A percentile compares a stretch with the other conserved stretches of the same genome.
Conservation (phyloP, 108 stramenopile genomes). For the Aurantiochytrium sp. region DNA sequence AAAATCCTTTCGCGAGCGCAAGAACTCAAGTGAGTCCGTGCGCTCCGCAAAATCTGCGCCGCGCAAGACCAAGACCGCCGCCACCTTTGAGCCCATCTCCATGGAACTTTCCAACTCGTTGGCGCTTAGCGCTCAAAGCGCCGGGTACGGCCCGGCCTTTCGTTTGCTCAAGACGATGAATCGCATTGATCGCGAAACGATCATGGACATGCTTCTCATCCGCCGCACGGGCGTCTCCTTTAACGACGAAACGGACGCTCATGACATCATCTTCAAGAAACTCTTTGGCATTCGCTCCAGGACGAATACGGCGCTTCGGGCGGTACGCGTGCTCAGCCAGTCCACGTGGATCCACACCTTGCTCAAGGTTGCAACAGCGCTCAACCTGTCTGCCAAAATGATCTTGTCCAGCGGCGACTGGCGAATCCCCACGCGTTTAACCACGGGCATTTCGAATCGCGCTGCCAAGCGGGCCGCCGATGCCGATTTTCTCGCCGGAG, state of each 20-base stretch:
- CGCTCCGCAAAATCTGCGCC: neutral
- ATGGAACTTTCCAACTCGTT: neutral
- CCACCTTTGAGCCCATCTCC: neutral
- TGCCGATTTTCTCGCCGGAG: neutral
- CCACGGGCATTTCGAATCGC: neutral
- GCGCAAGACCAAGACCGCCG: neutral
- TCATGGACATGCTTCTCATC: slow-evolving; percentile 12
- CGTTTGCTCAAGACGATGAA: neutral
- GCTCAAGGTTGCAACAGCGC: neutral
- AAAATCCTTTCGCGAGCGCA: neutral
- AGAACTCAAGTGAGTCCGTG: neutral
- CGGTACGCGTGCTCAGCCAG: neutral
- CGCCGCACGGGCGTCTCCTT: neutral
- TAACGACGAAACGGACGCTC: neutral
- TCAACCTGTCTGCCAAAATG: neutral
- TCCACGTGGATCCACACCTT: neutral
- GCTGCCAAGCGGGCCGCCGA: neutral
- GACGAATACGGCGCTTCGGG: neutral
- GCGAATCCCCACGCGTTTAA: neutral
- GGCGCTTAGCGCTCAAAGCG: neutral
- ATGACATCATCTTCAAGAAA: neutral
- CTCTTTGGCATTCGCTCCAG: neutral
- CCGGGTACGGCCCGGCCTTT: neutral
- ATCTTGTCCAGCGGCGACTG: neutral
- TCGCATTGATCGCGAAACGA: neutral